Conservation (phyloP, 1,284 basidiomycete genomes). For the Heliocybe sulcata region DNA sequence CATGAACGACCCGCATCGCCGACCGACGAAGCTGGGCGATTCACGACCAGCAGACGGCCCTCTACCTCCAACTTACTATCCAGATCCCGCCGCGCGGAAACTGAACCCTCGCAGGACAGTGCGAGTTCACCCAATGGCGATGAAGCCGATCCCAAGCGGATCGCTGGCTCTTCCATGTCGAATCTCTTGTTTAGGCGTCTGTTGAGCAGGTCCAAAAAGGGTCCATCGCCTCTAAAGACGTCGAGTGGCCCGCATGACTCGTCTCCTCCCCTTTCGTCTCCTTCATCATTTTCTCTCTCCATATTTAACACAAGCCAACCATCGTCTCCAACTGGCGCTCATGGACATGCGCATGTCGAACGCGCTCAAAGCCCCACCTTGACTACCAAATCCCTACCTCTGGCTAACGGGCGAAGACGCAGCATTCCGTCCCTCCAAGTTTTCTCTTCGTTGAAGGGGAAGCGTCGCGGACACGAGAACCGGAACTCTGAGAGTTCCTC, state of each 20-base stretch:
- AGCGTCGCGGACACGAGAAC: neutral
- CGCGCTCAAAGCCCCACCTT: neutral
- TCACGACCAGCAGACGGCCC: neutral
- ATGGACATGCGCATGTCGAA: neutral
- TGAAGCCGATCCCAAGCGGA: neutral
- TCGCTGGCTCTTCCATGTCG: neutral
- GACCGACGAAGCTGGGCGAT: too few species aligned
- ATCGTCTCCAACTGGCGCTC: neutral
- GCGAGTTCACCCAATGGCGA: neutral
- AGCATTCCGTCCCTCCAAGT: slow-evolving; percentile 1
- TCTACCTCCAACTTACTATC: neutral
- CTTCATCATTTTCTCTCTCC: neutral
- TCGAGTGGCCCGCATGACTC: neutral
- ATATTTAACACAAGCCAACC: neutral
- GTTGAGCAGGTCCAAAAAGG: neutral
- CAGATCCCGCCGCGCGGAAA: neutral
- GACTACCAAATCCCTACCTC: neutral
- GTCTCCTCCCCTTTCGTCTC: neutral
- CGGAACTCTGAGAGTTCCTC: neutral
- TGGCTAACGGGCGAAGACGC: neutral
- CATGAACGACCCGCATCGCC: too few species aligned
- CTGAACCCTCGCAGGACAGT: neutral
- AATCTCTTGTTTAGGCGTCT: neutral
- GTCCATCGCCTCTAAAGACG: neutral
- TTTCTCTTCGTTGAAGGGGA: neutral